Evolutionary conservation across 1,284 basidiomycete species (phyloP).

Genomic region (Cryptococcus deneoformans): DNA sequence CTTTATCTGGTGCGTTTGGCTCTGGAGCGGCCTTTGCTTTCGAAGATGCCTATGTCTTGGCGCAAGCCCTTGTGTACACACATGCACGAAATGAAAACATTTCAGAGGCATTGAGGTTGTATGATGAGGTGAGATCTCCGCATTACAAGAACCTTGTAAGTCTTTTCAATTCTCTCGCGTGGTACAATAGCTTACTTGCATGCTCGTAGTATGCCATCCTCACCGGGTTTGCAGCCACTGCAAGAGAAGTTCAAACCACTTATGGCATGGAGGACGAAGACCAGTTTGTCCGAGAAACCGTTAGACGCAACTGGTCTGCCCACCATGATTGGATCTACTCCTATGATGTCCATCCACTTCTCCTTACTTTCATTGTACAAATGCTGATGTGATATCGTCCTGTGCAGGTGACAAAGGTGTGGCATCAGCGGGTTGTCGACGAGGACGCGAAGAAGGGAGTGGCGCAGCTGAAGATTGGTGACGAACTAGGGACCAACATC

Average conservation of each 20-base stretch:
- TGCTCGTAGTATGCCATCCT: constrained; percentile 18
- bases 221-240: constrained; percentile 13
- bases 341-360: constrained; percentile 16
- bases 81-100: background rate
- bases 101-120: constrained; percentile 15
- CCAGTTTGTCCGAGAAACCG: constrained; percentile 19
- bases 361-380: no score
- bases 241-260: constrained; percentile 8
- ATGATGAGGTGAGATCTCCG: constrained; percentile 24
- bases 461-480: no score
- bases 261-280: constrained; percentile 11
- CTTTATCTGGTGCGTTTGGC: constrained; percentile 22
- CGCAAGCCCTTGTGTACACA: constrained; percentile 13
- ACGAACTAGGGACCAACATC: no score
- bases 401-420: no score
- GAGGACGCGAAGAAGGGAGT: no score
- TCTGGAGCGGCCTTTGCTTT: constrained; percentile 30
- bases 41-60: constrained; percentile 26
- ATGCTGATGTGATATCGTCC: no score
- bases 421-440: no score
- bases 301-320: constrained; percentile 13
- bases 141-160: constrained; percentile 24
- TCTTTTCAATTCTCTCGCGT: background rate
- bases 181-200: background rate
- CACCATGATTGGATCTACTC: constrained; percentile 21